Evolutionary conservation across 1,284 basidiomycete species (phyloP), one percentile per base, ranked within the genome.

Genomic region (Puccinia coronata): DNA sequence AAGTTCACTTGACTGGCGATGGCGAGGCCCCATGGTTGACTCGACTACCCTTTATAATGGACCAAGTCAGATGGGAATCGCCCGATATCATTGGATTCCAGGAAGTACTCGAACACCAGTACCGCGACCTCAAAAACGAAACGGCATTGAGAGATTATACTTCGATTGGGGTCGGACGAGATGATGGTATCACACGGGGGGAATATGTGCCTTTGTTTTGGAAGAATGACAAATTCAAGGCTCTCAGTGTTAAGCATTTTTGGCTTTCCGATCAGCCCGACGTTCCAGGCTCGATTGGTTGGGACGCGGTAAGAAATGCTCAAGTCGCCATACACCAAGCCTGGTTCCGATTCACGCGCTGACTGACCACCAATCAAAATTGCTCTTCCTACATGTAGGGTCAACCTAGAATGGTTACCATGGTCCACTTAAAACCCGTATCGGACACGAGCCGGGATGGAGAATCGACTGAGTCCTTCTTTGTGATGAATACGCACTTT

Each of bases 191-290:
- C 25, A 67, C 73, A 25, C 67, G 74, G 4, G 84, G 84, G 49
- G 84, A 84, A 63, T 83, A 82, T 31, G 82, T 82, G 1, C 83
- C 84, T 4, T 81, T 84, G 70, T 84, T 84, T 70, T 84, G 71
- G 74, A 82, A 25, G 67, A 82, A 82, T 23, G 65, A 83, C 23
- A 80, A 82, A 36, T 82, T 84, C 39, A 39, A 80, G 25, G 80
- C 83, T 81, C 28, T 82, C 49, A 43, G 53, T 4, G 36, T 69
- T 12, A 9, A 76, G 25, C 83, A 84, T 72, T 82, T 80, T 34
- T 84, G 84, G 84, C 82, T 84, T 34, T 84, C 83, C n/a, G 82
- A 80, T 14, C 83, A 82, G 1, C 84, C 84, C 1, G 23, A 71
- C 5, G 36, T 78, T 0, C 81, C 82, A 43, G 84, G 84, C 23